phyloP scores from a whole-genome alignment of 164 flowering plant species.

The Chimonanthus praecox region DNA sequence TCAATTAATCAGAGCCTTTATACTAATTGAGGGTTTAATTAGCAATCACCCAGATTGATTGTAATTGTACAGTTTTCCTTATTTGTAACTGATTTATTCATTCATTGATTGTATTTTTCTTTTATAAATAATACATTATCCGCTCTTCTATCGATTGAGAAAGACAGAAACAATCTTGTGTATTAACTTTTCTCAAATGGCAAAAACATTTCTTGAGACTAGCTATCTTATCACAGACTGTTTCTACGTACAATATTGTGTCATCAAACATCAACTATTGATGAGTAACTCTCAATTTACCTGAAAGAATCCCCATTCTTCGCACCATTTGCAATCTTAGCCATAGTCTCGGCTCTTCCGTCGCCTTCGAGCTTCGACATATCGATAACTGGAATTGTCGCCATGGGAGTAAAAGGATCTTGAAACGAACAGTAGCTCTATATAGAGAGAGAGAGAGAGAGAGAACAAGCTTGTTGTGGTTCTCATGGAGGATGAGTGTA shows the following conservation, averaged over 20 bases:
- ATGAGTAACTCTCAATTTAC: slow-evolving; percentile 20
- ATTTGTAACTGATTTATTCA: too few relatives aligned
- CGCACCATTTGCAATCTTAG: slow-evolving; percentile 64
- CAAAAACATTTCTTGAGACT: too few relatives aligned
- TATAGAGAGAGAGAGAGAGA: not conserved
- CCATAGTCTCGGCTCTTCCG: slow-evolving; percentile 57
- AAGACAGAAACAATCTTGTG: not conserved
- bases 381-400: slow-evolving; percentile 74
- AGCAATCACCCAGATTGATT: too few relatives aligned
- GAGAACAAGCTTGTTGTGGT: not conserved
- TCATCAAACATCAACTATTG: too few relatives aligned
- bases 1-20: too few relatives aligned
- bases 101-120: too few relatives aligned
- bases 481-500: not conserved
- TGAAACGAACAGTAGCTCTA: not conserved
- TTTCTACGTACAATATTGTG: too few relatives aligned
- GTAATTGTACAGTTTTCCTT: too few relatives aligned
- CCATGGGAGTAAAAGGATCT: slow-evolving; percentile 33
- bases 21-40: too few relatives aligned
- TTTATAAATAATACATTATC: too few relatives aligned
- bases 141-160: not conserved
- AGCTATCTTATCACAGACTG: too few relatives aligned
- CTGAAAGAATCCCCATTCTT: slow-evolving; percentile 92
- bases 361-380: slow-evolving; percentile 71
- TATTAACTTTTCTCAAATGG: too few relatives aligned